phyloP scores from a whole-genome alignment of 2,329 filamentous ascomycete genomes.

The Tympanopsis confertula region DNA sequence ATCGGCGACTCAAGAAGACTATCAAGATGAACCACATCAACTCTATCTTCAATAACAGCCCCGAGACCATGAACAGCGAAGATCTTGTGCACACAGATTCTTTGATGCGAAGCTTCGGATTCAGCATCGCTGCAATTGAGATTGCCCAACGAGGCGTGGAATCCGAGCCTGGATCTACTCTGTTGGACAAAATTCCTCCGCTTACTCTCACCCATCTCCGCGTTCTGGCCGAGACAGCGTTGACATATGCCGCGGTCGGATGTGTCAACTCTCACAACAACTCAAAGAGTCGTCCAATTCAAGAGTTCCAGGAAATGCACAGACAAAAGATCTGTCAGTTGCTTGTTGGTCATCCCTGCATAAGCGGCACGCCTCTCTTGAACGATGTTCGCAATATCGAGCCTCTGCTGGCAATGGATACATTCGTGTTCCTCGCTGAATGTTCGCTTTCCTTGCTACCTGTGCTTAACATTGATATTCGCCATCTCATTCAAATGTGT shows the following conservation, averaged over 20 bases:
- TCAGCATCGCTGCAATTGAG: constrained; percentile 77
- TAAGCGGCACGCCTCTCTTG: not conserved
- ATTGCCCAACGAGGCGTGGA: constrained; percentile 83
- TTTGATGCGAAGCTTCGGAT: constrained; percentile 59
- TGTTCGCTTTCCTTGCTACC: constrained; percentile 60
- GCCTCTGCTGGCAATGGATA: constrained; percentile 56
- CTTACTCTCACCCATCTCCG: constrained; percentile 77
- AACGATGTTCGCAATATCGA: constrained; percentile 18
- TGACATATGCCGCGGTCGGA: constrained; percentile 65
- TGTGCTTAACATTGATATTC: constrained; percentile 59
- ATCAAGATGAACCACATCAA: not conserved
- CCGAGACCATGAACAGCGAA: constrained; percentile 14
- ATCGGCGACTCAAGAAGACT: not conserved
- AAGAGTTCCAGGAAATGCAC: constrained; percentile 57
- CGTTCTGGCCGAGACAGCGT: constrained; percentile 76
- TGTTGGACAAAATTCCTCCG: constrained; percentile 75
- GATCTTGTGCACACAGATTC: constrained; percentile 44
- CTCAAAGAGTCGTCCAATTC: constrained; percentile 12
- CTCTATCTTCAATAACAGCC: not conserved
- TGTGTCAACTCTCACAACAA: not conserved
- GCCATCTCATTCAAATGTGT: constrained; percentile 72
- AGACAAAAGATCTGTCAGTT: constrained; percentile 66
- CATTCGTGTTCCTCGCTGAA: constrained; percentile 73
- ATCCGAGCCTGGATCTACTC: constrained; percentile 58
- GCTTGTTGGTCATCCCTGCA: constrained; percentile 27